These are phyloP conservation scores for Rutidosis leptorrhynchoides DNA, from an alignment of 129 eudicot genomes.

Conservation along the genomic window DNA sequence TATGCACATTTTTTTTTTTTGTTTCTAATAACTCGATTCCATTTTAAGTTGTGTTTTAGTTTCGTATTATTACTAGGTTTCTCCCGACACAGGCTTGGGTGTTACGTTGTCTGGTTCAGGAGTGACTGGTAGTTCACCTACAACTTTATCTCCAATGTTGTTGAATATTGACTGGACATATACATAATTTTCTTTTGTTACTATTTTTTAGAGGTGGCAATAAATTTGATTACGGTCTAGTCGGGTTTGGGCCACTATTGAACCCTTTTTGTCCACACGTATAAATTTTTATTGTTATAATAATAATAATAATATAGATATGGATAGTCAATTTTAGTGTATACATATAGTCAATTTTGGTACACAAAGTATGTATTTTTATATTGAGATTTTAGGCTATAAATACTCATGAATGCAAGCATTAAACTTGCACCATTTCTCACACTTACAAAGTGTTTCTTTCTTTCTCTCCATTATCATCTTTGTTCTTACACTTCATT, in stretches of 20 bases:
- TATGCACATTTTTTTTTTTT: background rate
- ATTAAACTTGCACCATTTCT: no score
- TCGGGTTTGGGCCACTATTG: background rate
- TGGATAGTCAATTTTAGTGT: no score
- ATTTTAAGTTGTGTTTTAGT: background rate
- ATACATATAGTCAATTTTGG: no score
- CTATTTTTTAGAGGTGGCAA: background rate
- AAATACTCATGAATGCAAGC: no score
- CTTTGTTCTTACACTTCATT: no score
- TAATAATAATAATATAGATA: no score
- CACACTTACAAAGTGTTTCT: no score
- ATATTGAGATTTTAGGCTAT: no score
- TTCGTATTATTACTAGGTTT: constrained; percentile 41
- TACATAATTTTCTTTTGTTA: constrained; percentile 16
- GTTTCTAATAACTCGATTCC: constrained; percentile 4
- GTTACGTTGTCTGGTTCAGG: constrained; percentile 74
- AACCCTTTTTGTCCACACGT: background rate
- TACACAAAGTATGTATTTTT: no score
- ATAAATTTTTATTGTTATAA: no score
- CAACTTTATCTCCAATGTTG: constrained; percentile 77
- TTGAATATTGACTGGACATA: constrained; percentile 76
- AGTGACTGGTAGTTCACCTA: constrained; percentile 64
- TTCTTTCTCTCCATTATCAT: no score
- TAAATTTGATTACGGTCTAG: background rate
- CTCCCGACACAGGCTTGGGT: constrained; percentile 64